Base-by-base conservation (phyloP, 139 green algal species). In the Coccomyxa sp. region DNA sequence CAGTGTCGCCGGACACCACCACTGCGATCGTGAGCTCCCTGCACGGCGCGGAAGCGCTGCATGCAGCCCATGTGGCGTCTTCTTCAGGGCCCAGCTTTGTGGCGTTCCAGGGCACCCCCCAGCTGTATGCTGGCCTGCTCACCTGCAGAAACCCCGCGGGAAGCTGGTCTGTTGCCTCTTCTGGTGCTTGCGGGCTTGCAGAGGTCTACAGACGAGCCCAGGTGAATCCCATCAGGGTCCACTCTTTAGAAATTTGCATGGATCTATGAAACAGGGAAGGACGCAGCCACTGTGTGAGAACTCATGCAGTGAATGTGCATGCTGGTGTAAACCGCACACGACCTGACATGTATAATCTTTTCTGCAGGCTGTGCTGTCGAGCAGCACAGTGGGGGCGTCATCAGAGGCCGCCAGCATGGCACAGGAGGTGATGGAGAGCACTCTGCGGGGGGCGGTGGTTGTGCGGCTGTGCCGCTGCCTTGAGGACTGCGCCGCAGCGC, bases 91-190 rank as follows among this genome's bases (percentile, higher is more conserved):
- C 38, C 38, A 7, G 38, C 13, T 84, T 88, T 75, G 82, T 88
- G 32, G 58, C 31, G 0, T 83, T 88, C n/a, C 71, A 84, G 51
- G 79, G 77, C 30, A 81, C 60, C 11, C 77, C 79, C 23, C 82
- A 77, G 79, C 66, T 84, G 63, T 88, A 88, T 32, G 58, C 79
- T 66, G 67, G 32, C 23, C 79, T 88, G 75, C 28, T 81, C 28
- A 59, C 60, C 27, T 27, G 38, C 32, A 60, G 82, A 25, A 23
- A 18, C 0, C 31, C 68, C 13, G 58, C 45, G 14, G 79, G 67
- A 12, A 27, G 27, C 16, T 85, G 78, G 82, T 31, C n/a, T 11
- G 81, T 79, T 3, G 82, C 82, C 13, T 80, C 79, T 45, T 82
- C 85, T 3, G 85, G 81, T 4, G 77, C 68, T n/a, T 45, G 25